Base-by-base conservation (phyloP, 2,329 filamentous ascomycete genomes). In the Chrysoporthe cubensis region DNA sequence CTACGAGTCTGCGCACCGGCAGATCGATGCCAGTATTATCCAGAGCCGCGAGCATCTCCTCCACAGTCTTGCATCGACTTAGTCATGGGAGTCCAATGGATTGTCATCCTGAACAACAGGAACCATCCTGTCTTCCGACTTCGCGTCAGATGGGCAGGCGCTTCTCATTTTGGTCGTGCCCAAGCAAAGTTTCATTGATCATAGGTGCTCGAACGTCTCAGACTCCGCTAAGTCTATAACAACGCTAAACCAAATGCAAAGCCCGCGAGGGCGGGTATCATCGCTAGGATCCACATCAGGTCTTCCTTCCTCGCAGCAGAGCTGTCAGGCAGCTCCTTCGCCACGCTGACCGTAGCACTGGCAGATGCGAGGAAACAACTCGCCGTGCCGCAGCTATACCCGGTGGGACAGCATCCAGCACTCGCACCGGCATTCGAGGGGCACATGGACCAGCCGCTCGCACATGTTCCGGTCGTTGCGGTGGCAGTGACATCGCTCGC, bases 361-460 rank as follows among this genome's bases (percentile, higher is more conserved):
- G 79, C 83, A 61, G 80, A 81, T 50, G 76, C 77, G 5, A 88
- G 85, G 42, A 88, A 90, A 79, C 93, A 96, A 76, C 90, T 93
- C 32, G 85, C 86, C 26, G 84, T 84, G 0, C 91, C 93, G 78
- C 93, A 97, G 3, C 78, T 78, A 77, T 90, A 97, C 1, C 92
- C 92, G 54, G 80, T 84, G 0, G 94, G 94, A 82, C 95, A 98
- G 77, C 95, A 98, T 7, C 93, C 94, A 0, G 93, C 89, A 0
- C 90, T 87, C 0, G 85, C 81, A n/a, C 86, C 85, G 0, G 79
- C 85, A 2, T 80, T 80, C 14, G 82, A 66, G 77, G 87, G 73
- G 83, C 88, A 86, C 85, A 97, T 71, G 71, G 87, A 91, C 95
- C 95, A 98, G 4, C 93, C 94, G 60, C 77, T 82, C 0, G 94